Conservation (phyloP, 1,284 basidiomycete species). For the Hemileia vastatrix region DNA sequence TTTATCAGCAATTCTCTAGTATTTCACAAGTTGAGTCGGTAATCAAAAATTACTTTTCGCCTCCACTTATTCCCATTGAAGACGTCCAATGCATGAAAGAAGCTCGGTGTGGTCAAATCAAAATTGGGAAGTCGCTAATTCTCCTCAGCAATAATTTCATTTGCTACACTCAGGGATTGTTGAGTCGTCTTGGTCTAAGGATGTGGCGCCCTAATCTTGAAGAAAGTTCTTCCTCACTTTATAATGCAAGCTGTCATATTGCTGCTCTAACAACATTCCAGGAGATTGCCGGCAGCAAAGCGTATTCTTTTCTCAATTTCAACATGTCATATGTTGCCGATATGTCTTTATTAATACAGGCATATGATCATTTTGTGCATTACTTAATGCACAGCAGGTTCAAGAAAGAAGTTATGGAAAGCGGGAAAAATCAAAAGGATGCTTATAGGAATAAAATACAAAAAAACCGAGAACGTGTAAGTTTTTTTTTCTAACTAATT, state of each 20-base stretch:
- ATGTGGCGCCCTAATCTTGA: neutral
- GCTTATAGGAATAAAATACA: neutral
- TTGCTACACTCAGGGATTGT: neutral
- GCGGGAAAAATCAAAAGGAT: neutral
- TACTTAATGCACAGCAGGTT: neutral
- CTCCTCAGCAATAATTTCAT: slow-evolving; percentile 1
- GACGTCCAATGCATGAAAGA: neutral
- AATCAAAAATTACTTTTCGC: neutral
- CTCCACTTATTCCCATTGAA: neutral
- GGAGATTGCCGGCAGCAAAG: neutral
- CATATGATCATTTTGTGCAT: slow-evolving; percentile 16
- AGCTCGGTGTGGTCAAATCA: neutral
- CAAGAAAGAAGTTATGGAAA: neutral
- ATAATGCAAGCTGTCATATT: neutral
- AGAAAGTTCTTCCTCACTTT: neutral
- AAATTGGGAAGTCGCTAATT: neutral
- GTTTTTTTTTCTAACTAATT: neutral
- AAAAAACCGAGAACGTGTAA: slow-evolving; percentile 8
- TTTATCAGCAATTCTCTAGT: neutral
- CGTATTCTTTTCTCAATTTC: slow-evolving; percentile 10
- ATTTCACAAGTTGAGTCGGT: neutral
- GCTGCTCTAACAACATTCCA: neutral
- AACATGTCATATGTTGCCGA: neutral
- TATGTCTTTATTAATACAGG: slow-evolving; percentile 1
- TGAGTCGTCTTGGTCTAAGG: neutral